These are phyloP conservation scores for Hibiscus mutabilis DNA, from an alignment of 345 rosid genomes.

Conservation along the genomic window DNA sequence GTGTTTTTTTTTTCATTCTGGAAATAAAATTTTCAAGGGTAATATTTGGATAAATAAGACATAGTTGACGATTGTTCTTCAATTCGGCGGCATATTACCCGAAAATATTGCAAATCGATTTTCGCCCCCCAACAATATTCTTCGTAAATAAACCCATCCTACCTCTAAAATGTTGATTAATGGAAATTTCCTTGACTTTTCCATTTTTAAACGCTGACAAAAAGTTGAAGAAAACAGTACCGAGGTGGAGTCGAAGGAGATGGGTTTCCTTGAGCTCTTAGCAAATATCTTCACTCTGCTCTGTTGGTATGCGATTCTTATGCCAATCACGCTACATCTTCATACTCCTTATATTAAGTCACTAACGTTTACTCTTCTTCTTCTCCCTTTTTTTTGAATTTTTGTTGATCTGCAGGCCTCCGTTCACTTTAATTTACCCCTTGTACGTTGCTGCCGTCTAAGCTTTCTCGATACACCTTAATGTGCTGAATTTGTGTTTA, in stretches of 20 bases:
- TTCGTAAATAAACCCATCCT: not conserved
- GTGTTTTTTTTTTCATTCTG: no score
- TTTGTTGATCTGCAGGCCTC: conserved; percentile 26
- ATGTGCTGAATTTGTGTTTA: not conserved
- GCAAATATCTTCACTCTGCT: conserved; percentile 19
- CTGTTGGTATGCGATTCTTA: conserved; percentile 15
- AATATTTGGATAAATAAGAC: no score
- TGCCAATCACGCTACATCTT: not conserved
- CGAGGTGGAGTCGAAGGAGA: conserved; percentile 1
- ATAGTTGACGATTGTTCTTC: not conserved
- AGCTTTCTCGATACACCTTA: not conserved
- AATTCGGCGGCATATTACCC: not conserved
- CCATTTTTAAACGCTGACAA: not conserved
- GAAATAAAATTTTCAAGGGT: no score
- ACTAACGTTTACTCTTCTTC: not conserved
- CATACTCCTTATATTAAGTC: not conserved
- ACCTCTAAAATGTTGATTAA: not conserved
- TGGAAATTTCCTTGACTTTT: no score
- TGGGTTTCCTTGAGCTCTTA: conserved; percentile 6
- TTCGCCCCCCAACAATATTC: not conserved
- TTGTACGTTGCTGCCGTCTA: conserved; percentile 18
- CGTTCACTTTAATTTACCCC: conserved; percentile 28
- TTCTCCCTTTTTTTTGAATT: not conserved
- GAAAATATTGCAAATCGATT: not conserved
- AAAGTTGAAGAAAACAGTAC: not conserved